Evolutionary conservation across 2,329 filamentous ascomycete genomes (phyloP), one percentile per base, ranked within the genome.

Genomic region (Chaetomium olivaceum): DNA sequence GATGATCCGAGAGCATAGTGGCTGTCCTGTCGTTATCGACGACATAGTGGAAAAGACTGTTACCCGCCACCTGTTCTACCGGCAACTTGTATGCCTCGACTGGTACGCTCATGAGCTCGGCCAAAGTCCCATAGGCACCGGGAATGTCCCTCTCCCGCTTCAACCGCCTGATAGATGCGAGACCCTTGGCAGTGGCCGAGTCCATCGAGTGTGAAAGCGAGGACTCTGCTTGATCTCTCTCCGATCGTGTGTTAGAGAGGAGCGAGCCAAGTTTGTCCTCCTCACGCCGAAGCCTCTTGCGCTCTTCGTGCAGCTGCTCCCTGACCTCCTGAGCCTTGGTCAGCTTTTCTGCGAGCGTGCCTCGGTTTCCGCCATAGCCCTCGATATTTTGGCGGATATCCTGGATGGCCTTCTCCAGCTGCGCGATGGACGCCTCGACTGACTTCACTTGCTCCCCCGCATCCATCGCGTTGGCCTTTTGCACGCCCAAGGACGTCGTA

Each of bases 21-120:
- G 93, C 93, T 0, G 93, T 97, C 50, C 91, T 87, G 67, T 96
- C 92, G 58, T 90, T 94, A 76, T 99, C 94, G 52, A 98, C 94
- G 12, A 99, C 89, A 71, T 97, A 97, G 77, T 99, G 92, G 79
- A 99, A 99, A 9, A 99, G 83, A 75, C 92, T 96, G 69, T 89
- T 89, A 21, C 95, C 95, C 2, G 94, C 95, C 60, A 93, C 95
- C 72, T 96, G 92, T 78, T 99, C 95, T 11, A 96, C 90, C 1
- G 95, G 92, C 12, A 93, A 88, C 67, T 93, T 88, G 78, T 97
- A 98, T 61, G 87, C 86, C 61, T 97, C 92, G 65, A 72, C 57
- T 50, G 84, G 87, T 58, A 97, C 92, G 62, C 93, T 87, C 72
- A 98, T 87, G n/a, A 99, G 85, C 76, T 99, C 96, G 4, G 94